Base-by-base conservation (phyloP, 2,329 filamentous ascomycete genomes). In the Pestalotiopsis sp. region DNA sequence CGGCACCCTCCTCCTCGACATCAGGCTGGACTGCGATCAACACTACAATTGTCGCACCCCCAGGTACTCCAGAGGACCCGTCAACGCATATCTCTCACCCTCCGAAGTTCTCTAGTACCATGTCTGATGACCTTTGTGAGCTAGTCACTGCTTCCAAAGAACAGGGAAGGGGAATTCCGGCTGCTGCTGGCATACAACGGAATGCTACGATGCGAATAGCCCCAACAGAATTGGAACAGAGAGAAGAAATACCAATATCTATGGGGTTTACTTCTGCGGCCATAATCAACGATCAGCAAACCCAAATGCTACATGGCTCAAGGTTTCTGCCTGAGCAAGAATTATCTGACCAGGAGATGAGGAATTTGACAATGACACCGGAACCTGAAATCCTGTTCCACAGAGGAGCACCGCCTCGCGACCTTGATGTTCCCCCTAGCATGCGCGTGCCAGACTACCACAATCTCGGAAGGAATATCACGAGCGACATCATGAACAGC, bases 311-410 rank as follows among this genome's bases (percentile, higher is more conserved):
- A 52, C 45, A 17, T 52, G 14, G 17, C 45, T 9, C 45, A 9
- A 9, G 17, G 45, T n/a, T 52, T 20, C 17, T 14, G 13, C 4
- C 39, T 5, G 62, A 14, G 11, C 41, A 13, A 27, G 23, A 13
- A 38, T 23, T 23, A 20, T 17, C 27, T 45, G 17, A 23, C 6
- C 14, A 14, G 1, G 23, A 45, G n/a, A 41, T 27, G 14, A 39
- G 38, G 17, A 38, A 27, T 27, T 41, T 60, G 6, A 68, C 68
- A 1, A 56, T 70, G 59, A 74, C 71, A 20, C 74, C 71, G 36
- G 77, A 77, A 23, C 73, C 73, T 49, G 76, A 76, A 36, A 68
- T 79, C 20, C 73, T 80, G 61, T 73, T 68, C 17, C 75, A 77
- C 58, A 64, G 65, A 20, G 69, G 68, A 68, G 76, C 73, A 68